Evolutionary conservation across 305 asterid genomes (phyloP).

Genomic region (Euphrasia arctica): DNA sequence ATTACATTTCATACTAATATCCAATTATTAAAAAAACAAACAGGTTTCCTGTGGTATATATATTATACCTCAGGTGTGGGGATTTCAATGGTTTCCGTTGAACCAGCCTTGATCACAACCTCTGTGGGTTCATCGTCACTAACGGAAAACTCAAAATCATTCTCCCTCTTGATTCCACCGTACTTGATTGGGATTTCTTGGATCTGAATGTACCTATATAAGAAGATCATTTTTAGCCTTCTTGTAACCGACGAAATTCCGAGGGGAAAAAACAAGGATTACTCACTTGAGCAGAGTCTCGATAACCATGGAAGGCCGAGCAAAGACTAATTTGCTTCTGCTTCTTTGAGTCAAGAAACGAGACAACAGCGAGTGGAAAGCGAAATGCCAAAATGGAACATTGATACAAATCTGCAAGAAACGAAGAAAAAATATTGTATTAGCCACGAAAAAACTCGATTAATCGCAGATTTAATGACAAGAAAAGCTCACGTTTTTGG

Average conservation of each 20-base stretch:
- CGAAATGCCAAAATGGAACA: conserved; percentile 84
- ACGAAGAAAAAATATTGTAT: conserved; percentile 8
- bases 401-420: conserved; percentile 65
- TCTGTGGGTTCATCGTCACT: conserved; percentile 51
- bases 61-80: conserved; percentile 60
- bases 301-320: conserved; percentile 70
- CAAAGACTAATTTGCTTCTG: conserved; percentile 76
- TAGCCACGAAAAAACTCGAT: not conserved
- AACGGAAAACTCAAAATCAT: conserved; percentile 50
- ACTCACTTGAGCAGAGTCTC: conserved; percentile 83
- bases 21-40: not conserved
- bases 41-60: not conserved
- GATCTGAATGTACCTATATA: conserved; percentile 56
- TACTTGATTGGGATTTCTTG: conserved; percentile 69
- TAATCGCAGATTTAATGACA: not conserved
- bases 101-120: conserved; percentile 55
- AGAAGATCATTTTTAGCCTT: not conserved
- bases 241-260: not conserved
- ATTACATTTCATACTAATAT: not conserved
- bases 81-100: conserved; percentile 62
- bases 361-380: conserved; percentile 58
- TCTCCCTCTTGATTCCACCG: conserved; percentile 70
- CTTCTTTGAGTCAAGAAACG: conserved; percentile 81
- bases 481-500: conserved; percentile 54
- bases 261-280: not conserved